Base-by-base conservation (phyloP, 106 monocot species). In the Hemerocallis citrina region DNA sequence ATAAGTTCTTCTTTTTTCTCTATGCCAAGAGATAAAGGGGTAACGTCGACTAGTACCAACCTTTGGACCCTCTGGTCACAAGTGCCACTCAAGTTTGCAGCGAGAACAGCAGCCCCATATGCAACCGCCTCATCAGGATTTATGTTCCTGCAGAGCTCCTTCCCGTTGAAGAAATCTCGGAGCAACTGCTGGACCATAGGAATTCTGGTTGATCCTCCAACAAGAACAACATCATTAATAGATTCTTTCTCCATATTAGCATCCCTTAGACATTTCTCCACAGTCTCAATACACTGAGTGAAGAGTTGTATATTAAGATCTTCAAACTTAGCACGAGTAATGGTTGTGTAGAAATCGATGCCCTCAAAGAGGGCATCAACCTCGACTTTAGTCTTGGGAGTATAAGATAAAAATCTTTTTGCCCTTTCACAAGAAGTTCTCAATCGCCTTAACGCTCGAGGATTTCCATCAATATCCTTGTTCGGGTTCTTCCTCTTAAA, bases 381-480 rank as follows among this genome's bases (percentile, higher is more conserved):
- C 30, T 75, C 68, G 10, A 75, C 45, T 10, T 33, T 62, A 4
- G 74, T 75, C 46, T 67, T 59, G 6, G 59, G 59, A 19, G 61
- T 57, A 19, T 51, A 74, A 2, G 66, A 73, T 2, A 73, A 43
- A 7, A 36, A 52, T 31, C 67, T 59, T 49, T 73, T 73, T 3
- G 73, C 73, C 22, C 34, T 36, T 23, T 73, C 73, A 17, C 57
- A 57, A 2, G 42, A 25, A 9, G 44, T 68, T 29, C 68, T 68
- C 68, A 68, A 20, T 24, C 57, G 15, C 33, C 68, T 33, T 45
- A 1, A 19, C 7, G 48, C 21, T 52, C 81, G 73, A 4, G 88
- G 83, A 44, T 74, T 88, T 12, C 88, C 88, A 33, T 50, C 80
- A 55, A 89, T 83, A 65, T 89, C 88, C 54, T 89, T 89, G 80